Evolutionary conservation across 495 filamentous ascomycete species (phyloP).

Genomic region (Venustampulla echinocandica): DNA sequence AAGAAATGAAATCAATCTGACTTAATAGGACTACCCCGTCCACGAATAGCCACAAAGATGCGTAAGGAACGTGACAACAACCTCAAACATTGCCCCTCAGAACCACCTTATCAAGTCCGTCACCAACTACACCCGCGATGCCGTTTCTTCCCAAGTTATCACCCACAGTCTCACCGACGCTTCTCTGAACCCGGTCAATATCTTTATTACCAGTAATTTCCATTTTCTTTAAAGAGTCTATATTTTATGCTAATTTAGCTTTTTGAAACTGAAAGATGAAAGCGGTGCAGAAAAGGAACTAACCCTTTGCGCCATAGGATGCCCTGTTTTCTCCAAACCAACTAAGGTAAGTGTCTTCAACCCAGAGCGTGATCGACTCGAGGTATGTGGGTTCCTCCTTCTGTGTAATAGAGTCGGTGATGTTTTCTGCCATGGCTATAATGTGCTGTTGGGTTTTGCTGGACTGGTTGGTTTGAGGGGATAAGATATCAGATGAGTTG

Average conservation of each 20-base stretch:
- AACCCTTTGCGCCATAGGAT: conserved; percentile 19
- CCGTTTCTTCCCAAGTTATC: conserved; percentile 7
- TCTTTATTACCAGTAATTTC: conserved; percentile 22
- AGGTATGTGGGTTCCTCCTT: conserved; percentile 10
- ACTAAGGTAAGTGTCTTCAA: conserved; percentile 22
- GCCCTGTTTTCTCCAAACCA: conserved; percentile 23
- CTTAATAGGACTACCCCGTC: no score
- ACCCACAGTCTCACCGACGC: conserved; percentile 13
- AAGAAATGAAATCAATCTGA: no score
- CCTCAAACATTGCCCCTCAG: conserved; percentile 17
- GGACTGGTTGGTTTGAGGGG: no score
- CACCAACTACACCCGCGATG: conserved; percentile 12
- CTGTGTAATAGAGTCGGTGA: not conserved
- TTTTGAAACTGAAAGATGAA: not conserved
- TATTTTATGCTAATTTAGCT: not conserved
- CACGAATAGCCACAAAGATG: no score
- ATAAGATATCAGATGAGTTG: no score
- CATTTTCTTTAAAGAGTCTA: conserved; percentile 16
- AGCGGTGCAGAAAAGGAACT: not conserved
- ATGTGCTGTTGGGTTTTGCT: not conserved
- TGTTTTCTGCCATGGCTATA: not conserved
- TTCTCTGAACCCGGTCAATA: conserved; percentile 17
- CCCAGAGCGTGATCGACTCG: conserved; percentile 13
- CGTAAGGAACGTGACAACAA: no score
- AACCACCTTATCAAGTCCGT: conserved; percentile 12